phyloP scores from a whole-genome alignment of 192 early-diverging fungal species.

The Phlyctochytrium bullatum region DNA sequence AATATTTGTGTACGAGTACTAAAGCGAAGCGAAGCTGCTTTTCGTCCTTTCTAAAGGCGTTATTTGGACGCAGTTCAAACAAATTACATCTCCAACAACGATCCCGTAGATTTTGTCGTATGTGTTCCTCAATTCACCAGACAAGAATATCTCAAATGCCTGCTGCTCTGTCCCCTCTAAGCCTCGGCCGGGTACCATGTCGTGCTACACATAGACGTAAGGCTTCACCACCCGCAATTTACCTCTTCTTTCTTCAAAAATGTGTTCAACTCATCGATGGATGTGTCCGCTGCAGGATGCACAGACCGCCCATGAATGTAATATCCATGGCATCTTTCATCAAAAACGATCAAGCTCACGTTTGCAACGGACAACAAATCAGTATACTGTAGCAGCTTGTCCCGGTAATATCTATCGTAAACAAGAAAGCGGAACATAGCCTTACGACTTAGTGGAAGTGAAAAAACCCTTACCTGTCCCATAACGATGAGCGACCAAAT shows the following conservation, averaged over 20 bases:
- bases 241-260: slow-evolving; percentile 48
- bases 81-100: slow-evolving; percentile 11
- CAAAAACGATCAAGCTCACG: slow-evolving; percentile 47
- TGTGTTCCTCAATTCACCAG: slow-evolving; percentile 30
- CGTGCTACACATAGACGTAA: slow-evolving; percentile 26
- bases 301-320: slow-evolving; percentile 55
- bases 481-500: slow-evolving; percentile 36
- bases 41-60: not conserved
- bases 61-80: no score
- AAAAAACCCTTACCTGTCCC: slow-evolving; percentile 31
- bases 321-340: slow-evolving; percentile 58
- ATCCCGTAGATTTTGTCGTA: slow-evolving; percentile 49
- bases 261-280: slow-evolving; percentile 42
- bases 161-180: slow-evolving; percentile 50
- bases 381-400: slow-evolving; percentile 47
- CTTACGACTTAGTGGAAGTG: not conserved
- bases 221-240: not conserved
- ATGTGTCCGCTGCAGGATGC: slow-evolving; percentile 46
- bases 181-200: slow-evolving; percentile 52
- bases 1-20: not conserved
- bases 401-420: slow-evolving; percentile 50
- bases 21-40: not conserved
- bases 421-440: slow-evolving; percentile 25
- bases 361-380: slow-evolving; percentile 55
- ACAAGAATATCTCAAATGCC: slow-evolving; percentile 48